A percentile compares a stretch with the other conserved stretches of the same genome.
Evolutionary conservation across 202 grass and related monocot species (phyloP).

Genomic region (Schoenoplectus triqueter): DNA sequence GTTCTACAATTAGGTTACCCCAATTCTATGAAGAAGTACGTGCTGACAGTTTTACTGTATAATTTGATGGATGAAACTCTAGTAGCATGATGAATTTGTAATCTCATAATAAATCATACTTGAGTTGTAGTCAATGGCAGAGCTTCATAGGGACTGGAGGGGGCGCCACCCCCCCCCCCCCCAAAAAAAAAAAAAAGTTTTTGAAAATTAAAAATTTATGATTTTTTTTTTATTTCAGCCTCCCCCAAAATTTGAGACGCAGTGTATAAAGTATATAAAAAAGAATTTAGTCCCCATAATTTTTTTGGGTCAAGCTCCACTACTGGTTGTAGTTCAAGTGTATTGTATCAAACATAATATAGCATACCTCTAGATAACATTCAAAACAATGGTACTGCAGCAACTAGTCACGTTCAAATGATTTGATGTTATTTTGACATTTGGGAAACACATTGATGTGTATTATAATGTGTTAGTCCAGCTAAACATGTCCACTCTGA

Average conservation of each 20-base stretch:
- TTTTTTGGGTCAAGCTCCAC: too few species aligned
- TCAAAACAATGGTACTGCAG: background rate
- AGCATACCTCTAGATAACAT: background rate
- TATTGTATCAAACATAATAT: constrained; percentile 16
- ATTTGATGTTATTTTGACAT: background rate
- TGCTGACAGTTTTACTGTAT: background rate
- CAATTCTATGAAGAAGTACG: background rate
- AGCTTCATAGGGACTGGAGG: too few species aligned
- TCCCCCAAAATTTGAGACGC: too few species aligned
- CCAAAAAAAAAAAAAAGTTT: too few species aligned
- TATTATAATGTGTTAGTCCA: background rate
- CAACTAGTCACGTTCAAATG: background rate
- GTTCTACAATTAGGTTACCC: background rate
- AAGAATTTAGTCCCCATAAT: too few species aligned
- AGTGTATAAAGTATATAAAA: too few species aligned
- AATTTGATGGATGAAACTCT: background rate
- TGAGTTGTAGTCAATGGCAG: background rate
- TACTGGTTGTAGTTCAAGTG: background rate
- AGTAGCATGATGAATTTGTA: background rate
- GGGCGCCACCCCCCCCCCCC: too few species aligned
- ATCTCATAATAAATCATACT: background rate
- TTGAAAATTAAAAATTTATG: too few species aligned
- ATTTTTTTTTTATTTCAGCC: too few species aligned
- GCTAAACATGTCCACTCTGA: background rate
- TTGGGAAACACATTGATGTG: background rate